phyloP scores from a whole-genome alignment of 805 yeast species.

The Barnettozyma wickerhamii region DNA sequence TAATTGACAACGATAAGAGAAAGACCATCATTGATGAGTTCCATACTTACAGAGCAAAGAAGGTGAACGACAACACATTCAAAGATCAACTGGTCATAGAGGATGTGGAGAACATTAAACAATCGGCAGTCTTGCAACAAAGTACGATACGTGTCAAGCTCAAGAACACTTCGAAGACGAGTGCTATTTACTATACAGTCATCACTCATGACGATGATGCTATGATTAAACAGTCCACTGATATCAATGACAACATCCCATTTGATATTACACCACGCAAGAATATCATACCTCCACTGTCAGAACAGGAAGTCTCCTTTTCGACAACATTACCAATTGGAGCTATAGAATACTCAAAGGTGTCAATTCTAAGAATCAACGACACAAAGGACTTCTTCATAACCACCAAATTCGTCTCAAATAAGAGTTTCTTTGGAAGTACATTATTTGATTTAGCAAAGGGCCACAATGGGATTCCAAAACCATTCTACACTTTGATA shows the following conservation, averaged over 20 bases:
- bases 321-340: slow-evolving; percentile 26
- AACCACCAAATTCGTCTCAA: slow-evolving; percentile 24
- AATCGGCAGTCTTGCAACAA: slow-evolving; percentile 24
- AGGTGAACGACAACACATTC: slow-evolving; percentile 34
- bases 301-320: slow-evolving; percentile 20
- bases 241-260: slow-evolving; percentile 19
- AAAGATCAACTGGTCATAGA: slow-evolving; percentile 37
- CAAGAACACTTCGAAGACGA: slow-evolving; percentile 23
- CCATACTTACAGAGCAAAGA: slow-evolving; percentile 36
- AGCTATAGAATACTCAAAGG: slow-evolving; percentile 19
- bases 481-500: slow-evolving; percentile 27
- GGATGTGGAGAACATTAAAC: slow-evolving; percentile 29
- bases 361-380: slow-evolving; percentile 26
- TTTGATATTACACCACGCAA: slow-evolving; percentile 16
- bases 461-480: slow-evolving; percentile 25
- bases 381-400: slow-evolving; percentile 30
- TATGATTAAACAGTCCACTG: slow-evolving; percentile 10
- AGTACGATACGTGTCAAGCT: slow-evolving; percentile 26
- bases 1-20: slow-evolving; percentile 36
- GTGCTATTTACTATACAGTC: slow-evolving; percentile 31
- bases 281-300: slow-evolving; percentile 26
- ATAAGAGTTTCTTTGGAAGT: slow-evolving; percentile 28
- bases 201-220: slow-evolving; percentile 22
- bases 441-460: slow-evolving; percentile 25
- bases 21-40: slow-evolving; percentile 32